Evolutionary conservation across 2,329 filamentous ascomycete species (phyloP).

Genomic region (Tolypocladium endophyticum): DNA sequence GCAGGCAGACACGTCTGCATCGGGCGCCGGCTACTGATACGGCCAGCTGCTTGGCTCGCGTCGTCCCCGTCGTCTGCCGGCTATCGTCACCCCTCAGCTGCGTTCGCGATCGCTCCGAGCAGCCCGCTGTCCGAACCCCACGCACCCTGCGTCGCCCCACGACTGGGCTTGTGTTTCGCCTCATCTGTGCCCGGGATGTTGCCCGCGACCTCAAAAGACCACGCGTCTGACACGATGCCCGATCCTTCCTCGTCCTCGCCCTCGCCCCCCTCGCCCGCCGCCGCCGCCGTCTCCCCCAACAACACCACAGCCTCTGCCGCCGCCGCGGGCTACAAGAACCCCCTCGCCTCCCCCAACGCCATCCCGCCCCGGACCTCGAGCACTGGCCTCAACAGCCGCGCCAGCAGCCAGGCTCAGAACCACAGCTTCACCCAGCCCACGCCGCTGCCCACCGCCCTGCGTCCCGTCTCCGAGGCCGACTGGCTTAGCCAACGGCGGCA

Average conservation of each 20-base stretch:
- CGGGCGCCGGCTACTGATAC: neutral
- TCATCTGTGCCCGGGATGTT: neutral
- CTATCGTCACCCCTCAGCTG: neutral
- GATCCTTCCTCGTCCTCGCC: neutral
- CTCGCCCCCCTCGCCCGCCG: neutral
- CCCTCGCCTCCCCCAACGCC: constrained; percentile 40
- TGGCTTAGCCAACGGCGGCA: constrained; percentile 37
- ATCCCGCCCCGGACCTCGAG: constrained; percentile 67
- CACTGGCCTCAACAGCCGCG: constrained; percentile 12
- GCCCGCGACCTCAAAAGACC: neutral
- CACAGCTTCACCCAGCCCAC: constrained; percentile 5
- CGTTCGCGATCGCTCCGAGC: neutral
- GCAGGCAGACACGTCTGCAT: neutral
- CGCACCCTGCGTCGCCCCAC: neutral
- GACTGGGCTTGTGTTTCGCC: neutral
- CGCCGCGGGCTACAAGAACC: constrained; percentile 4
- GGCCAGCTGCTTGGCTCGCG: neutral
- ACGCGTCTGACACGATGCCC: neutral
- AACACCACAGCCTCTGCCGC: neutral
- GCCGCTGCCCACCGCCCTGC: constrained; percentile 22
- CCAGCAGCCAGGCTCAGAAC: neutral
- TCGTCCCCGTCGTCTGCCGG: neutral
- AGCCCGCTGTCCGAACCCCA: neutral
- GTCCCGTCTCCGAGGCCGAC: constrained; percentile 49
- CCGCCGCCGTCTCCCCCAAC: neutral